phyloP scores from a whole-genome alignment of 495 filamentous ascomycete species.

The Penicillium coprophilum region DNA sequence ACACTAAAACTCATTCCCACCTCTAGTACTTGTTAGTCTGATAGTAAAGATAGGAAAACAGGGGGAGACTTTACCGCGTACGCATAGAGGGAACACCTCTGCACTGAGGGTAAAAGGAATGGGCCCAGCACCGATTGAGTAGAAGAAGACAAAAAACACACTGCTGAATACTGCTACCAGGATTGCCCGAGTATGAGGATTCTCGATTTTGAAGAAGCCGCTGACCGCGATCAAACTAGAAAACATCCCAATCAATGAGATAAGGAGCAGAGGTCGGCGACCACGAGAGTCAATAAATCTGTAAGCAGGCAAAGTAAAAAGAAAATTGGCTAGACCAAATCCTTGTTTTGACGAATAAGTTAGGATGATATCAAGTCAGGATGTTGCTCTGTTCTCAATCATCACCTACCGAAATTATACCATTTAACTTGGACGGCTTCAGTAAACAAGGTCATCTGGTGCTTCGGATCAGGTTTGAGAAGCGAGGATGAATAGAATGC shows the following conservation, averaged over 20 bases:
- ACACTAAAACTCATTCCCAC: slow-evolving; percentile 71
- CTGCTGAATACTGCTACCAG: not conserved
- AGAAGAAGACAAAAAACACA: not conserved
- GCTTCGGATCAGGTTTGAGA: too few species aligned
- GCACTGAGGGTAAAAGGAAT: not conserved
- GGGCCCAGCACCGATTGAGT: not conserved
- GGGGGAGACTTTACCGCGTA: slow-evolving; percentile 46
- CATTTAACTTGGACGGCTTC: not conserved
- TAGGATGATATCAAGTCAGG: not conserved
- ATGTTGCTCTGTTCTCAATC: not conserved
- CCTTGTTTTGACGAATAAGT: not conserved
- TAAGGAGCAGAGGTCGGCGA: not conserved
- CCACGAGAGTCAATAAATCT: not conserved
- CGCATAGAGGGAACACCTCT: slow-evolving; percentile 40
- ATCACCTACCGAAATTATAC: not conserved
- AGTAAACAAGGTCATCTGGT: too few species aligned
- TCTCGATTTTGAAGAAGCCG: not conserved
- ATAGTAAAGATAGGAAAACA: not conserved
- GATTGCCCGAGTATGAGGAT: not conserved
- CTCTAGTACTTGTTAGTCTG: slow-evolving; percentile 29
- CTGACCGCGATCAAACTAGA: not conserved
- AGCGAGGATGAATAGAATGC: not conserved
- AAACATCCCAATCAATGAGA: not conserved
- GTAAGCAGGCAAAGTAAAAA: not conserved
- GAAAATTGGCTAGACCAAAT: not conserved